These are phyloP conservation scores for Taphrina deformans DNA, from an alignment of 1,139 yeast genomes.

Conservation along the genomic window DNA sequence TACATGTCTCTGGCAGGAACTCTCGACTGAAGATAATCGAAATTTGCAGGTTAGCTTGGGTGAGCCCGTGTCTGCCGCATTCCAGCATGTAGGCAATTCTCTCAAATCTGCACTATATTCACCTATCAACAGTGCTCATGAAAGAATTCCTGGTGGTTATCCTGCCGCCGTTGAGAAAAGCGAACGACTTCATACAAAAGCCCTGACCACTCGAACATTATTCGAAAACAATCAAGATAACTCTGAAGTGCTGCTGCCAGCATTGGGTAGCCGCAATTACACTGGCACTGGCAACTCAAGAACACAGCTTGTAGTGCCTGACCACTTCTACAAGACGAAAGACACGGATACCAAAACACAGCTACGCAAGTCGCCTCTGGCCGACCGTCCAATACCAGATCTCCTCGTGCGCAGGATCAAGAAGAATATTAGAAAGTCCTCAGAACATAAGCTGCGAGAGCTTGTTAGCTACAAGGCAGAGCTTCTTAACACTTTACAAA, in stretches of 20 bases:
- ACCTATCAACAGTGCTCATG: background rate
- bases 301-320: background rate
- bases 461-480: slow-evolving; percentile 4
- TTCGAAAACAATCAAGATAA: background rate
- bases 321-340: too few species aligned
- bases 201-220: background rate
- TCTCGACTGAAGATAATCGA: background rate
- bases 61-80: background rate
- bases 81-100: background rate
- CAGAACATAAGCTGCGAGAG: slow-evolving; percentile 3
- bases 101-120: background rate
- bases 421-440: background rate
- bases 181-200: background rate
- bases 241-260: background rate
- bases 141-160: background rate
- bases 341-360: background rate
- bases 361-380: background rate
- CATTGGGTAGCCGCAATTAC: background rate
- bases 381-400: slow-evolving; percentile 11
- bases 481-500: background rate
- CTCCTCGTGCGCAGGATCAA: slow-evolving; percentile 8
- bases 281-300: background rate
- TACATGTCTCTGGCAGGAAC: background rate
- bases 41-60: too few species aligned
- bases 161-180: background rate